Conservation (phyloP, 345 rosid genomes). For the Noccaea bulbosa region DNA sequence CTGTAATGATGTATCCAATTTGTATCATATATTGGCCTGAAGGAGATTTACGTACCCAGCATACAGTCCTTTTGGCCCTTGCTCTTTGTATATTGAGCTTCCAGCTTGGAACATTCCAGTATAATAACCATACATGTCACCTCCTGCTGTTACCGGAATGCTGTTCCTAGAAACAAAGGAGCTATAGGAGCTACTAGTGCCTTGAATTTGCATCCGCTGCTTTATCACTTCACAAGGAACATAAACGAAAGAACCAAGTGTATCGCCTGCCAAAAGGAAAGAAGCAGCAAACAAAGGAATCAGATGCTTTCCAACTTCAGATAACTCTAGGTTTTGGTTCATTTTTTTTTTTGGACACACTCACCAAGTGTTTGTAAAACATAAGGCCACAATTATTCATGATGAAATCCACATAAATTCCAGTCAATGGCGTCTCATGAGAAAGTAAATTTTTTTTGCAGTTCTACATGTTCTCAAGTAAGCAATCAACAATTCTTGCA, state of each 20-base stretch:
- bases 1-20: constrained; percentile 4
- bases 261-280: constrained; percentile 71
- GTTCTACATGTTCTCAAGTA: constrained; percentile 29
- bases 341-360: not conserved
- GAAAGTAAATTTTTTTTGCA: constrained; percentile 16
- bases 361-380: not conserved
- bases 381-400: constrained; percentile 7
- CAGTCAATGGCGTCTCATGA: not conserved
- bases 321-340: constrained; percentile 11
- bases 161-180: constrained; percentile 53
- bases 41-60: constrained; percentile 63
- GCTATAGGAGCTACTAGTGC: constrained; percentile 76
- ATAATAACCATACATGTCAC: constrained; percentile 74
- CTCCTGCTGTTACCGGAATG: constrained; percentile 49
- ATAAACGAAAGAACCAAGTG: constrained; percentile 88
- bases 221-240: constrained; percentile 98
- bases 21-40: constrained; percentile 24
- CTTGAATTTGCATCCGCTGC: constrained; percentile 99
- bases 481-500: constrained; percentile 21
- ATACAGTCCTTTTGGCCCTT: constrained; percentile 83
- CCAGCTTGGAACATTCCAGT: constrained; percentile 91
- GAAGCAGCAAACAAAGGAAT: constrained; percentile 35
- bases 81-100: constrained; percentile 79
- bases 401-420: constrained; percentile 3
- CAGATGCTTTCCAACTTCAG: constrained; percentile 21